These are phyloP conservation scores for Globisporangium uncinulatum DNA, from an alignment of 352 stramenopile genomes.

Conservation along the genomic window DNA sequence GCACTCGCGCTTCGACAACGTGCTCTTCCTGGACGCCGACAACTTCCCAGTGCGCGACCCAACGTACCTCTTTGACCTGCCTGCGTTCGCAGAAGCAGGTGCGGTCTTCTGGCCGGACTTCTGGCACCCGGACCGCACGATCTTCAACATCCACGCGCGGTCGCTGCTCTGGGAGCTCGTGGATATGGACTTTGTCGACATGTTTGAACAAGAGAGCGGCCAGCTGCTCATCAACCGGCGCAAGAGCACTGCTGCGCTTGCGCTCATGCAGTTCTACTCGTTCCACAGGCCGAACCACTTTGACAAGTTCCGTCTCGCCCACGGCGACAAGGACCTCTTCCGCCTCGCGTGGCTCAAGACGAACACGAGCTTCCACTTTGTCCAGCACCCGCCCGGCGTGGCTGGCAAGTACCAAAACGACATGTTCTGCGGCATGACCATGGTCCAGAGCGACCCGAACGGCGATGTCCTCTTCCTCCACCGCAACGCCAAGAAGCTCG, in stretches of 20 bases:
- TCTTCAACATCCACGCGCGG: constrained; percentile 49
- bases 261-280: constrained; percentile 28
- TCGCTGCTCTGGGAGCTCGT: constrained; percentile 56
- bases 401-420: constrained; percentile 31
- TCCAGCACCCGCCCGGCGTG: constrained; percentile 31
- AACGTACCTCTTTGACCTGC: constrained; percentile 37
- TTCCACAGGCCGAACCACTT: constrained; percentile 39
- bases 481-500: constrained; percentile 67
- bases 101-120: constrained; percentile 64
- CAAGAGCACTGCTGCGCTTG: constrained; percentile 22
- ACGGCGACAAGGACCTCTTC: constrained; percentile 58
- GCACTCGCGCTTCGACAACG: constrained; percentile 25
- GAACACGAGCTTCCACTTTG: constrained; percentile 44
- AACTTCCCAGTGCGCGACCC: constrained; percentile 47
- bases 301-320: constrained; percentile 25
- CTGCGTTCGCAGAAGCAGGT: constrained; percentile 19
- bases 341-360: constrained; percentile 50
- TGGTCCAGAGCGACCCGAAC: constrained; percentile 62
- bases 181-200: constrained; percentile 36
- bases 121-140: constrained; percentile 49
- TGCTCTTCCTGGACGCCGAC: constrained; percentile 53
- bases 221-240: constrained; percentile 46
- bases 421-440: constrained; percentile 68
- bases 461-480: constrained; percentile 50
- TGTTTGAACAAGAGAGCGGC: constrained; percentile 69